phyloP scores from a whole-genome alignment of 148 eudicot genomes.

The Gaultheria prostrata region DNA sequence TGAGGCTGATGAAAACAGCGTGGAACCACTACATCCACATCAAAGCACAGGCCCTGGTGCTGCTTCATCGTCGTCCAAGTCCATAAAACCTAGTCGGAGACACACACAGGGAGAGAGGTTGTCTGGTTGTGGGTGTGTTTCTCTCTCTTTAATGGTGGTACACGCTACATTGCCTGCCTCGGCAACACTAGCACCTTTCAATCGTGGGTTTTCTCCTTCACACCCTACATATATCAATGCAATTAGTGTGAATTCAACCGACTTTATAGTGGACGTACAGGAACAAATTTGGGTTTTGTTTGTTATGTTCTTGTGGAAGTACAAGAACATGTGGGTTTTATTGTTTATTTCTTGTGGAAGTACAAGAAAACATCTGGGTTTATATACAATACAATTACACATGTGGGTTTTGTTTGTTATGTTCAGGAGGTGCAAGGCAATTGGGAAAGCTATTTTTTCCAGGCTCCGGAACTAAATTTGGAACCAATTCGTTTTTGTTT shows the following conservation, averaged over 20 bases:
- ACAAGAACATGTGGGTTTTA: not conserved
- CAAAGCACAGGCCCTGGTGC: not conserved
- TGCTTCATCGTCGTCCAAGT: not conserved
- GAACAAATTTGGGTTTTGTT: no score
- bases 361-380: not conserved
- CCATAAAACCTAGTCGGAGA: not conserved
- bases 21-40: constrained; percentile 1
- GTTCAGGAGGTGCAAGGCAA: constrained; percentile 29
- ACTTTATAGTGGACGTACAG: not conserved
- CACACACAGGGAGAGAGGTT: not conserved
- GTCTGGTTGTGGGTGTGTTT: not conserved
- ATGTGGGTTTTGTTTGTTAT: not conserved
- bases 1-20: not conserved
- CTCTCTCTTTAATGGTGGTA: constrained; percentile 26
- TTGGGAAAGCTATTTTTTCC: constrained; percentile 30
- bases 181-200: constrained; percentile 28
- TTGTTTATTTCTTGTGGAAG: not conserved
- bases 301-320: not conserved
- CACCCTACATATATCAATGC: not conserved
- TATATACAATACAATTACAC: not conserved
- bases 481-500: constrained; percentile 24
- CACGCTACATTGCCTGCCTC: constrained; percentile 32
- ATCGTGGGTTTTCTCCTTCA: constrained; percentile 21
- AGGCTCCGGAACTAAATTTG: constrained; percentile 19
- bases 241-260: not conserved